phyloP scores from a whole-genome alignment of 495 filamentous ascomycete genomes.

The Penicillium cataractarum region DNA sequence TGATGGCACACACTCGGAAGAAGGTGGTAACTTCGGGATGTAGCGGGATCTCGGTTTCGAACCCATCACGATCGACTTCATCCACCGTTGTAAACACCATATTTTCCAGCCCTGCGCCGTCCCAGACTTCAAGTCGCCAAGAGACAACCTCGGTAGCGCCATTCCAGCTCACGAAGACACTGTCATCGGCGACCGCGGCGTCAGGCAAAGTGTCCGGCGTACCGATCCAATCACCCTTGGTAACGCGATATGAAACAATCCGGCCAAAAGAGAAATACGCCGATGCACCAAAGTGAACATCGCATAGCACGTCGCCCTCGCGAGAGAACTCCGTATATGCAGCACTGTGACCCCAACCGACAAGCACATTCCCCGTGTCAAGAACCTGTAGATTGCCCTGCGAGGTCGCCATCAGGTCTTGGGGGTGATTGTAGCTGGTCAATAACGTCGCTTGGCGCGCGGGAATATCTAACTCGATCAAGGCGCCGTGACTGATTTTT shows the following conservation, averaged over 20 bases:
- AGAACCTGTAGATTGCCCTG: conserved; percentile 63
- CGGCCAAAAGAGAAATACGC: conserved; percentile 44
- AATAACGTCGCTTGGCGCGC: conserved; percentile 26
- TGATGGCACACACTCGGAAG: conserved; percentile 24
- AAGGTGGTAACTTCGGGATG: conserved; percentile 13
- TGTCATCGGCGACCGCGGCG: conserved; percentile 27
- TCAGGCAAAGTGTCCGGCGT: conserved; percentile 34
- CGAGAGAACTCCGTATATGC: conserved; percentile 58
- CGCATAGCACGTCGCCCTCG: conserved; percentile 53
- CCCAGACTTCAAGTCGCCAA: conserved; percentile 43
- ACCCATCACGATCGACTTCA: conserved; percentile 22
- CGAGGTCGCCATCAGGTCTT: conserved; percentile 47
- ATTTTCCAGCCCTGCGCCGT: conserved; percentile 19
- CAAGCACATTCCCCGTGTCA: conserved; percentile 53
- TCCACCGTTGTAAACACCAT: conserved; percentile 20
- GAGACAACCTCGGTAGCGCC: conserved; percentile 48
- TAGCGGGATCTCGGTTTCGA: conserved; percentile 27
- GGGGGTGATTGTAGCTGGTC: conserved; percentile 35
- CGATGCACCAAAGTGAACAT: conserved; percentile 42
- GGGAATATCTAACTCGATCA: conserved; percentile 35
- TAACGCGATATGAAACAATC: conserved; percentile 40
- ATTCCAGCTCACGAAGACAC: conserved; percentile 50
- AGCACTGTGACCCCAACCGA: conserved; percentile 62
- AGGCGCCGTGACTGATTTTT: conserved; percentile 32
- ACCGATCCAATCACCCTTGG: conserved; percentile 44